Base-by-base conservation (phyloP, 495 filamentous ascomycete genomes). In the Annulohypoxylon maeteangense region DNA sequence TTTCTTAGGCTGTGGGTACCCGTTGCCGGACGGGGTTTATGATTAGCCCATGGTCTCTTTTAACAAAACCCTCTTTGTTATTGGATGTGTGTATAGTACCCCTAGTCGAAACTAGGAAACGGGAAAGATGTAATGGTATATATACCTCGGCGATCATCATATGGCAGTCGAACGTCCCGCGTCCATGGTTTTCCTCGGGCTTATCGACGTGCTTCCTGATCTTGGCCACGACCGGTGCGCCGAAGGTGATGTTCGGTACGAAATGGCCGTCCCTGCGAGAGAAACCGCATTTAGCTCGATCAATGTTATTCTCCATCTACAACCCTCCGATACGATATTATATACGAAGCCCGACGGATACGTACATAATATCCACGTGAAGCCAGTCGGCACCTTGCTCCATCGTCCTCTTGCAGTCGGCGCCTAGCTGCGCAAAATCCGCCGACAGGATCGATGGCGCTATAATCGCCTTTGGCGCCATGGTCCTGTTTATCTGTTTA, bases 141-240 rank as follows among this genome's bases (percentile, higher is more conserved):
- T 67, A 47, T 86, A 95, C 94, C 92, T 99, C 95, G 74, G 91
- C 90, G 74, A 99, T 97, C 95, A 99, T 99, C 96, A 99, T 98
- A 79, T 99, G 95, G 87, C 95, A 99, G 81, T 99, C 95, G 75
- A 99, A 99, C 27, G 95, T 97, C 23, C 95, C 95, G 74, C 88
- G 90, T 3, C 90, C 92, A 70, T 88, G 80, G 36, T 83, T 74
- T 60, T 80, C 74, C 25, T 74, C 71, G 18, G 85, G 83, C 58
- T 70, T 71, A 45, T 90, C 89, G 60, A 99, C 93, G 74, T 96
- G 90, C 40, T 87, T 85, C 38, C 95, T 90, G 62, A 99, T 95
- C 82, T 93, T 96, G 60, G 91, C 93, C 7, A 99, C 95, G 20
- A 98, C 93, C 6, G 95, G 95, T 31, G 84, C 90, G 45, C 95